These are phyloP conservation scores for Phytopythium vexans DNA, from an alignment of 352 stramenopile genomes.

Conservation along the genomic window DNA sequence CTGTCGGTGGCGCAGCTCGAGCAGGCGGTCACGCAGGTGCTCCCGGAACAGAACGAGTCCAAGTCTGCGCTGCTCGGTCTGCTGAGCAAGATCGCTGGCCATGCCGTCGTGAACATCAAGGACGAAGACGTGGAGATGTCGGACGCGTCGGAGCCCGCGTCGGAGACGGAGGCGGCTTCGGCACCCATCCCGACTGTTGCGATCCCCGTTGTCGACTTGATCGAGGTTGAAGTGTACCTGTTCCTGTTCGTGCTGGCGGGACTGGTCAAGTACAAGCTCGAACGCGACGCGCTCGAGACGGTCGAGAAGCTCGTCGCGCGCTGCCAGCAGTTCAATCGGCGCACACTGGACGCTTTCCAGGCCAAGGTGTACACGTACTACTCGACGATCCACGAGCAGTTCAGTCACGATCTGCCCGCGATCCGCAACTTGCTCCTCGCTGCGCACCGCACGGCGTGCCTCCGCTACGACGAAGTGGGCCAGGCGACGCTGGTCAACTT, in stretches of 20 bases:
- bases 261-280: constrained; percentile 69
- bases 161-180: constrained; percentile 14
- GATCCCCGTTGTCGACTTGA: constrained; percentile 59
- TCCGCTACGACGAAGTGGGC: constrained; percentile 88
- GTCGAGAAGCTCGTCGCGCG: constrained; percentile 51
- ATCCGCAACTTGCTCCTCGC: constrained; percentile 71
- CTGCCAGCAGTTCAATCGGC: constrained; percentile 76
- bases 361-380: constrained; percentile 81
- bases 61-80: constrained; percentile 48
- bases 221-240: constrained; percentile 87
- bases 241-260: constrained; percentile 72
- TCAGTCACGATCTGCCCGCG: constrained; percentile 43
- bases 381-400: constrained; percentile 69
- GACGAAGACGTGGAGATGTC: constrained; percentile 57
- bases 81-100: constrained; percentile 44
- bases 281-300: constrained; percentile 47
- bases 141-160: constrained; percentile 22
- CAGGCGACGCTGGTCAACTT: constrained; percentile 91
- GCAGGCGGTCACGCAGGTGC: constrained; percentile 51
- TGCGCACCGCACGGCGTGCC: constrained; percentile 85
- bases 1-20: constrained; percentile 59
- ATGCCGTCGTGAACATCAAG: constrained; percentile 9
- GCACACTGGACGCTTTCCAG: constrained; percentile 76
- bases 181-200: constrained; percentile 1
- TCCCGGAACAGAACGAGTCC: constrained; percentile 64